phyloP scores from a whole-genome alignment of 805 yeast genomes.

The Lachancea sp. region DNA sequence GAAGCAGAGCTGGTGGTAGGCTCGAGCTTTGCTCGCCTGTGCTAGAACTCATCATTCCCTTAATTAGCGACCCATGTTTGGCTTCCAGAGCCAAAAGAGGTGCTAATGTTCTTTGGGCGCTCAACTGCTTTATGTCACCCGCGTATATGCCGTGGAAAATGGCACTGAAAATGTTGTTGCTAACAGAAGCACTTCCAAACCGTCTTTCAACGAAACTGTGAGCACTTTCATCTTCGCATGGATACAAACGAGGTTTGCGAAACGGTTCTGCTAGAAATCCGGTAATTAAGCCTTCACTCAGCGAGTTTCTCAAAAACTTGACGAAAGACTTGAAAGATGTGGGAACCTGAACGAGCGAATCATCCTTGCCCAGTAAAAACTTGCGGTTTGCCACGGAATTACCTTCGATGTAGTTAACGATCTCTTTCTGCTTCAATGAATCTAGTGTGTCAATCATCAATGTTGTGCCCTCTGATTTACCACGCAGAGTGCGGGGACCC shows the following conservation, averaged over 20 bases:
- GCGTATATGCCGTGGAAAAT: conserved; percentile 86
- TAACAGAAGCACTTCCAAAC: conserved; percentile 46
- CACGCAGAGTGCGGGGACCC: conserved; percentile 89
- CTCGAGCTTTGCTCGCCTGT: not conserved
- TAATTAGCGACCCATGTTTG: conserved; percentile 50
- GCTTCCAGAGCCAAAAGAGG: conserved; percentile 51
- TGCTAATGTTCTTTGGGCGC: conserved; percentile 58
- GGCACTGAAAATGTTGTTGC: conserved; percentile 68
- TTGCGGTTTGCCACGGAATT: conserved; percentile 63
- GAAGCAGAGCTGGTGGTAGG: conserved; percentile 28
- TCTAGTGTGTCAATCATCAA: conserved; percentile 55
- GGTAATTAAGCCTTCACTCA: conserved; percentile 39
- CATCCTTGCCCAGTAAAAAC: conserved; percentile 47
- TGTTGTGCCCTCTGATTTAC: conserved; percentile 71
- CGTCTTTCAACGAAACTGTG: conserved; percentile 61
- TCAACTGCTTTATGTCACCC: conserved; percentile 63
- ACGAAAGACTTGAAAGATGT: conserved; percentile 33
- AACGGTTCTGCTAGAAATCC: conserved; percentile 51
- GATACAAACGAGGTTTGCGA: conserved; percentile 24
- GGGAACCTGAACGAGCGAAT: conserved; percentile 51
- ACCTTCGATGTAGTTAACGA: conserved; percentile 53
- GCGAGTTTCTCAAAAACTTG: conserved; percentile 36
- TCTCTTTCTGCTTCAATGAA: conserved; percentile 40
- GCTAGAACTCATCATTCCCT: conserved; percentile 22
- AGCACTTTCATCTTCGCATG: conserved; percentile 59